Conservation (phyloP, 805 yeast species). For the Candida chauliodis region DNA sequence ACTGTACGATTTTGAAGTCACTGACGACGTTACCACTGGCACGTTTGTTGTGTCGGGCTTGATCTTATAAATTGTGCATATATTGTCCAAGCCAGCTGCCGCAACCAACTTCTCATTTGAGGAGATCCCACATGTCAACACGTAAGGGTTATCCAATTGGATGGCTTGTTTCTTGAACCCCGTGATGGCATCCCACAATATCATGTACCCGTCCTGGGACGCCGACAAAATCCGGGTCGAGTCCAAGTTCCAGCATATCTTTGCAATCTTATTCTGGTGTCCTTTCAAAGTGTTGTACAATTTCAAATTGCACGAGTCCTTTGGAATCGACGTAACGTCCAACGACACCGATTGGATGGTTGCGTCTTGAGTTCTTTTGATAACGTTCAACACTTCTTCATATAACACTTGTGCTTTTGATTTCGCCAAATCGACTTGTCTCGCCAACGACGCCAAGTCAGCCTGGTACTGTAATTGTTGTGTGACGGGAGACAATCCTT, state of each 20-base stretch:
- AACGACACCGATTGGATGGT: slow-evolving; percentile 38
- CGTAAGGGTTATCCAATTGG: slow-evolving; percentile 74
- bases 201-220: slow-evolving; percentile 82
- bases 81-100: slow-evolving; percentile 79
- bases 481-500: slow-evolving; percentile 2
- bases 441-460: slow-evolving; percentile 5
- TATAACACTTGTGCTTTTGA: slow-evolving; percentile 46
- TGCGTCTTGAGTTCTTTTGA: slow-evolving; percentile 42
- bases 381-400: slow-evolving; percentile 45
- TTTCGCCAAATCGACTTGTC: slow-evolving; percentile 30
- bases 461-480: slow-evolving; percentile 7
- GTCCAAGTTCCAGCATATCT: slow-evolving; percentile 65
- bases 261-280: slow-evolving; percentile 71
- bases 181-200: slow-evolving; percentile 77
- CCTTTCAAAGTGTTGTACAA: slow-evolving; percentile 46
- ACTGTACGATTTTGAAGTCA: slow-evolving; percentile 2
- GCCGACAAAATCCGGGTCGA: slow-evolving; percentile 63
- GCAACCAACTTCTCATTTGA: slow-evolving; percentile 68
- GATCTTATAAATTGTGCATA: slow-evolving; percentile 63
- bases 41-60: slow-evolving; percentile 9
- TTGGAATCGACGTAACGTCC: slow-evolving; percentile 29
- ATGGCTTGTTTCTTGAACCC: slow-evolving; percentile 71
- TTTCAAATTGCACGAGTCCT: slow-evolving; percentile 22
- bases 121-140: slow-evolving; percentile 67
- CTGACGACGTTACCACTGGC: slow-evolving; percentile 6